phyloP scores from a whole-genome alignment of 148 eudicot species.

The Diospyros lotus region DNA sequence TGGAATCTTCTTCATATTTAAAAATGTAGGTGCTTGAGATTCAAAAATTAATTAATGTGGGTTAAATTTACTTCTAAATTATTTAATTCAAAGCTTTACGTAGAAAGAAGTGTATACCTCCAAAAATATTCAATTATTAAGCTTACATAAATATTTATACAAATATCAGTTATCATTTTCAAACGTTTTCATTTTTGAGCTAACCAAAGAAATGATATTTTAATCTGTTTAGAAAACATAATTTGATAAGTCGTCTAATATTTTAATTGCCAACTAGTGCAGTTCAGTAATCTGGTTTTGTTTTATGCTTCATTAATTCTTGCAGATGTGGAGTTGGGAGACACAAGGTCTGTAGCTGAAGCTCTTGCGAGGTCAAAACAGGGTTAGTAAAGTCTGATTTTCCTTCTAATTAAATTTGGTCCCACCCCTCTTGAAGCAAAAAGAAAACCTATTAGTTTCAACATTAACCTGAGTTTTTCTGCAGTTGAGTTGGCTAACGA shows the following conservation, averaged over 20 bases:
- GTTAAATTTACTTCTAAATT: too few species aligned
- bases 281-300: not conserved
- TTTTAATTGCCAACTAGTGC: not conserved
- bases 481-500: slow-evolving; percentile 74
- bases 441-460: not conserved
- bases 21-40: too few species aligned
- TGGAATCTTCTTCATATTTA: too few species aligned
- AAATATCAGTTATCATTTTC: too few species aligned
- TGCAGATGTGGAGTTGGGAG: slow-evolving; percentile 67
- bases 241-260: not conserved
- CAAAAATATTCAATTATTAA: too few species aligned
- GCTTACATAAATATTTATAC: too few species aligned
- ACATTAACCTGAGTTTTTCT: slow-evolving; percentile 3
- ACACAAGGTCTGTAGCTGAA: slow-evolving; percentile 73
- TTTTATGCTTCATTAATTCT: slow-evolving; percentile 3
- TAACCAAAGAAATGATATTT: not conserved
- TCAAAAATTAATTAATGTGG: too few species aligned
- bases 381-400: slow-evolving; percentile 40
- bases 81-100: too few species aligned
- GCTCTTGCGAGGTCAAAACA: slow-evolving; percentile 72
- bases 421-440: too few species aligned
- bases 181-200: too few species aligned
- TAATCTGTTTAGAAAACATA: not conserved
- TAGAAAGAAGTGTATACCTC: too few species aligned
- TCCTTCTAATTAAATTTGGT: slow-evolving; percentile 1